A percentile compares a stretch with the other conserved stretches of the same genome.
These are phyloP conservation scores for Colletotrichum endophyticum DNA, from an alignment of 2,329 filamentous ascomycete genomes.

Conservation along the genomic window DNA sequence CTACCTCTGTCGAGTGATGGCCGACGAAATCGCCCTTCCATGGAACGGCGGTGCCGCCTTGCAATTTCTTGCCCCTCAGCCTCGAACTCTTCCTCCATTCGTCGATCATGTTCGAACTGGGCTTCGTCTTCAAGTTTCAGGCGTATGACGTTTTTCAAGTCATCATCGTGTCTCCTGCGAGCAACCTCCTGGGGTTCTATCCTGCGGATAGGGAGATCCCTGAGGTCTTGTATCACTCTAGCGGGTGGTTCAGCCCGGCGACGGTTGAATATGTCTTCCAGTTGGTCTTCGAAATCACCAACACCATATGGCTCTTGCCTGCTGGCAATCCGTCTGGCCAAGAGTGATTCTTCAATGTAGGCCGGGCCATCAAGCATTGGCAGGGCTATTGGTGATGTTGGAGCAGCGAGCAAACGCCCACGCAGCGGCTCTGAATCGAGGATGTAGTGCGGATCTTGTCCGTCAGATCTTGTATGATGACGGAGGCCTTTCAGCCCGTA, in stretches of 20 bases:
- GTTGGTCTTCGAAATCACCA: neutral
- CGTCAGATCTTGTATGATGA: conserved; percentile 1
- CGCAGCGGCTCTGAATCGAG: neutral
- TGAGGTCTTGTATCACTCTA: conserved; percentile 5
- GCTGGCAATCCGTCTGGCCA: neutral
- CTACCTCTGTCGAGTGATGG: neutral
- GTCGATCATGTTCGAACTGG: neutral
- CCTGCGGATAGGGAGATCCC: neutral
- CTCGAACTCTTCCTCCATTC: neutral
- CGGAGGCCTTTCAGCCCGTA: conserved; percentile 17
- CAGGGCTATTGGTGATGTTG: neutral
- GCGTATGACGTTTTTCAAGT: conserved; percentile 5
- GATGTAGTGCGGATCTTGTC: neutral
- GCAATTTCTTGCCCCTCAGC: neutral
- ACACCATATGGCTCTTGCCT: neutral
- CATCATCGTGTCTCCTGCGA: conserved; percentile 12
- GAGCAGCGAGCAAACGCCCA: neutral
- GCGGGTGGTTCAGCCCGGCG: neutral
- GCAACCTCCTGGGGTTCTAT: conserved; percentile 8
- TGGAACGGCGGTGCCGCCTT: neutral
- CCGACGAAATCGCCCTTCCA: conserved; percentile 12
- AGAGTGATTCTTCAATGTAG: neutral
- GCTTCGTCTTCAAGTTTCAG: neutral
- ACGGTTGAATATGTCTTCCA: neutral
- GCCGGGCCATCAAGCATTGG: neutral